Evolutionary conservation across 192 early-diverging fungal genomes (phyloP).

Genomic region (Entomortierella chlamydospora): DNA sequence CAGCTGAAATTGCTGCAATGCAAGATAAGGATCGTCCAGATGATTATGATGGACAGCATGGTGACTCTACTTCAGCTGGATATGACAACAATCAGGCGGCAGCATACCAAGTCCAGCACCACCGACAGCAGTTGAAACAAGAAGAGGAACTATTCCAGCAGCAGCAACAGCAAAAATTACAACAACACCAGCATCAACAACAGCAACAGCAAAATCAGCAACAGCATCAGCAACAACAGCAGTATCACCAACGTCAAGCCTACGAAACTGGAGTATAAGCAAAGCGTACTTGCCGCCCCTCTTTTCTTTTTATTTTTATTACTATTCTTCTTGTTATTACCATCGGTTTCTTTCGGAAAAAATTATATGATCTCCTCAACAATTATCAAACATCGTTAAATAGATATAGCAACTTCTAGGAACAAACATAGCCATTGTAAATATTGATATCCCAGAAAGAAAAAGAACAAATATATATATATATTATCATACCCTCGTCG

Average conservation of each 20-base stretch:
- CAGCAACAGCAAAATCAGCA: slow-evolving; percentile 13
- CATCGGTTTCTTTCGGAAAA: no score
- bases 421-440: background rate
- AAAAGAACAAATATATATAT: no score
- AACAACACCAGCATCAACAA: slow-evolving; percentile 18
- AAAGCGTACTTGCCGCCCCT: no score
- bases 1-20: slow-evolving; percentile 47
- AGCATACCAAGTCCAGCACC: slow-evolving; percentile 35
- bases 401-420: no score
- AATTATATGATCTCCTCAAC: background rate
- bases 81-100: slow-evolving; percentile 12
- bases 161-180: slow-evolving; percentile 19
- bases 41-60: slow-evolving; percentile 5
- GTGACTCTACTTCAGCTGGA: background rate
- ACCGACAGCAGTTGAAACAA: slow-evolving; percentile 43
- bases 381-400: background rate
- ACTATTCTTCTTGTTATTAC: no score
- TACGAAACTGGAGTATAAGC: background rate
- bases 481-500: no score
- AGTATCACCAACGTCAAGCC: slow-evolving; percentile 13
- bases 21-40: slow-evolving; percentile 19
- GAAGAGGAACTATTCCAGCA: slow-evolving; percentile 37
- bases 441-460: background rate
- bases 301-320: background rate
- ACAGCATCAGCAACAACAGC: slow-evolving; percentile 19